Evolutionary conservation across 2,329 filamentous ascomycete genomes (phyloP).

Genomic region (Herpomyces periplanetae): DNA sequence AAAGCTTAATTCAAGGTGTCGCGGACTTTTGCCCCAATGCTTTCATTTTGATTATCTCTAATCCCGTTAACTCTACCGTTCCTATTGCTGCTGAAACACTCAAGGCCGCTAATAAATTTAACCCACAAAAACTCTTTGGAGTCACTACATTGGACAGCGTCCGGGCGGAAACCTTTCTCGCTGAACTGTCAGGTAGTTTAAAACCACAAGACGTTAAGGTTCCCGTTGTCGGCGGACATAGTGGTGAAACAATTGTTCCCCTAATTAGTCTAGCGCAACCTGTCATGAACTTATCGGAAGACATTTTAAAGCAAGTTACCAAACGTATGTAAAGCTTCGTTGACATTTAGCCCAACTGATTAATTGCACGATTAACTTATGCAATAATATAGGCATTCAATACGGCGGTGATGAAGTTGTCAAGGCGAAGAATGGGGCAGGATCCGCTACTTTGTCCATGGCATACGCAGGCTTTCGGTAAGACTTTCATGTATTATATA

Average conservation of each 20-base stretch:
- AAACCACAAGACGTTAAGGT: conserved; percentile 48
- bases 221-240: conserved; percentile 84
- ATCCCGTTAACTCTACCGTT: conserved; percentile 96
- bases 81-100: conserved; percentile 89
- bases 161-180: conserved; percentile 82
- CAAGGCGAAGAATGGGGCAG: conserved; percentile 65
- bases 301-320: conserved; percentile 62
- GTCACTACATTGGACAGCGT: conserved; percentile 96
- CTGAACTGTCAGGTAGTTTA: conserved; percentile 39
- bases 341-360: neutral
- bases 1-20: conserved; percentile 54
- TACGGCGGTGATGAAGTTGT: conserved; percentile 94
- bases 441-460: conserved; percentile 73
- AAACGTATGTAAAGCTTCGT: conserved; percentile 15
- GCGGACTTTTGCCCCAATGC: conserved; percentile 70
- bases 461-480: conserved; percentile 77
- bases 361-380: conserved; percentile 1
- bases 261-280: conserved; percentile 74
- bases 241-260: conserved; percentile 85
- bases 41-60: conserved; percentile 84
- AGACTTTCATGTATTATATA: conserved; percentile 4
- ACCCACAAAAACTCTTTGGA: conserved; percentile 81
- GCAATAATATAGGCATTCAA: conserved; percentile 21
- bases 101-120: conserved; percentile 67
- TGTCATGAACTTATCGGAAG: conserved; percentile 23